Evolutionary conservation across 441 rosid genomes (phyloP).

Genomic region (Jatropha multifida): DNA sequence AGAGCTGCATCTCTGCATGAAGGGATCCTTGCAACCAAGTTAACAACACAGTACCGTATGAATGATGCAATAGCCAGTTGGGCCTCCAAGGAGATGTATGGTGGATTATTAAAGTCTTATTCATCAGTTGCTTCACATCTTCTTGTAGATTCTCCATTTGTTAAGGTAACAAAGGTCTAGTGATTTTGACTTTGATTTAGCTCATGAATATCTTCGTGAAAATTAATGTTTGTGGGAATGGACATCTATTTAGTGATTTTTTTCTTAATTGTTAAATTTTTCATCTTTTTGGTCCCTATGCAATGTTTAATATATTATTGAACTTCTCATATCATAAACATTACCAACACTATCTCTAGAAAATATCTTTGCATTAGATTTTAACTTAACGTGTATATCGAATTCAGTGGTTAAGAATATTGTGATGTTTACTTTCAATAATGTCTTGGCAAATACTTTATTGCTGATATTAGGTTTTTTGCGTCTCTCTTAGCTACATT

Average conservation of each 20-base stretch:
- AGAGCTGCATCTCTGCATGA: conserved; percentile 76
- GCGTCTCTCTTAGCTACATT: not conserved
- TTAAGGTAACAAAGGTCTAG: conserved; percentile 53
- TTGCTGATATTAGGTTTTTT: not conserved
- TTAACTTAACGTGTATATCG: not conserved
- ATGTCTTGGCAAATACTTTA: not conserved
- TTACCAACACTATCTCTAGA: not conserved
- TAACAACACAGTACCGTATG: conserved; percentile 91
- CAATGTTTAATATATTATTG: not conserved
- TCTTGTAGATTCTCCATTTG: conserved; percentile 86
- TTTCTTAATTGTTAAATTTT: not conserved
- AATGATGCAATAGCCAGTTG: conserved; percentile 91
- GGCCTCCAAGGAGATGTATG: conserved; percentile 99
- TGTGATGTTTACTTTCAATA: not conserved
- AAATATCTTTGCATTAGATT: not conserved
- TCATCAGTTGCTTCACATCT: conserved; percentile 74
- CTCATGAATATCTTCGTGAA: conserved; percentile 1
- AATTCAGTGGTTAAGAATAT: not conserved
- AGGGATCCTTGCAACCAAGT: conserved; percentile 62
- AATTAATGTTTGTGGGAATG: not conserved
- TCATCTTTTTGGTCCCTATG: not conserved
- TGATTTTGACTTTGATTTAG: conserved; percentile 4
- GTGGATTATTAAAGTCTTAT: conserved; percentile 74
- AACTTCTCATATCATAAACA: not conserved
- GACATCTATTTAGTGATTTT: not conserved